Base-by-base conservation (phyloP, 345 rosid genomes). In the Populus euphratica region DNA sequence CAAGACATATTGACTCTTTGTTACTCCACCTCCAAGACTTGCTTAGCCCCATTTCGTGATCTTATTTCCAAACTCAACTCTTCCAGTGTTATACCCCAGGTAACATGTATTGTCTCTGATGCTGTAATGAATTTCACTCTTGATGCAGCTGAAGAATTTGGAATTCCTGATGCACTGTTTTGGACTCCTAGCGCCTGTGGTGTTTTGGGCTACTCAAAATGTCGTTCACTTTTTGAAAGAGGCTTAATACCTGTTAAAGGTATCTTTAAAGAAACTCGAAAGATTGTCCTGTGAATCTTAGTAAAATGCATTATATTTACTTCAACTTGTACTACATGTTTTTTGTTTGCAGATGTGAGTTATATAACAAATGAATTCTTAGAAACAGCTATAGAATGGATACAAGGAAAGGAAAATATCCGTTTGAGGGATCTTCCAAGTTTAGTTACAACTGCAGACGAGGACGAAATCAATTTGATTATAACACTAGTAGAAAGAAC, bases 371-470 rank as follows among this genome's bases (percentile, higher is more conserved):
- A 73, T 73, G 76, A 66, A 38, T 73, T 56, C 29, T 18, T 73
- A 10, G 76, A 73, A 18, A 73, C 52, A 38, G 38, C 33, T 8
- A 12, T 59, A 33, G 76, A 56, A 14, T 72, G 74, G 68, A 36
- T 73, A 38, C 76, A 68, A 4, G 76, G 47, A 21, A 59, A 56
- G 68, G 23, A 59, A 73, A 25, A 59, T 13, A 73, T 73, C 39
- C 66, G 68, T 33, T 21, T 72, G 21, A 72, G 31, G 65, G 75
- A 72, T 31, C 38, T 72, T 16, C 75, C 75, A 7, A 72, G 23
- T 20, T 33, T 50, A 38, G 5, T 56, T 36, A 25, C 50, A 14
- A 73, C 76, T 12, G 13, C 68, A 73, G 76, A 73, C 44, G 44
- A 0, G 12, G 44, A 41, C 44, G 44, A 41, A 41, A 41, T 41